Evolutionary conservation across 106 monocot genomes (phyloP).

Genomic region (Acanthochlamys bracteata): DNA sequence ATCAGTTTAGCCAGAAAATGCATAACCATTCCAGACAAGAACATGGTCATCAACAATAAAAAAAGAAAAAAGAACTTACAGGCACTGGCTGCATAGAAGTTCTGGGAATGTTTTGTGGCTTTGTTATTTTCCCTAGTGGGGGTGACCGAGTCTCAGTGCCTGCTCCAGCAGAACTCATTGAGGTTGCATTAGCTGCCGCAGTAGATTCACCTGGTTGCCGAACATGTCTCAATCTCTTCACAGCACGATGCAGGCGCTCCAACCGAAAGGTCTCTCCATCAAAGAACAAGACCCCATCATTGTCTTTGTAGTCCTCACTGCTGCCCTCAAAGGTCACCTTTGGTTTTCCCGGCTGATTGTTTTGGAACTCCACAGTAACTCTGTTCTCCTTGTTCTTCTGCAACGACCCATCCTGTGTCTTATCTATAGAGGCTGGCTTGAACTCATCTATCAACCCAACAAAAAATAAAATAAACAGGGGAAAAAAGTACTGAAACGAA

Average conservation of each 20-base stretch:
- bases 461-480: not conserved
- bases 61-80: conserved; percentile 35
- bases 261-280: conserved; percentile 77
- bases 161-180: conserved; percentile 27
- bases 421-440: conserved; percentile 98
- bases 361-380: conserved; percentile 86
- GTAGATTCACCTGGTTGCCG: conserved; percentile 62
- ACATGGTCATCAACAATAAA: too few species aligned
- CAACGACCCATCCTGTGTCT: conserved; percentile 77
- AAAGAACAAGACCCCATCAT: conserved; percentile 92
- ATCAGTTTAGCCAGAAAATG: too few species aligned
- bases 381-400: conserved; percentile 94
- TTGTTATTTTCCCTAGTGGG: conserved; percentile 48
- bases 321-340: conserved; percentile 93
- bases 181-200: conserved; percentile 18
- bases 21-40: too few species aligned
- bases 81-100: conserved; percentile 37
- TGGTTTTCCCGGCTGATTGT: conserved; percentile 90
- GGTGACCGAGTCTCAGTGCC: conserved; percentile 54
- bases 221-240: conserved; percentile 84
- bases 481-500: not conserved
- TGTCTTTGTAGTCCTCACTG: conserved; percentile 88
- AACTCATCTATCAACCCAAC: conserved; percentile 67
- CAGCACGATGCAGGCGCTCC: conserved; percentile 84
- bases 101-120: conserved; percentile 40